Percentiles rank a stretch among this genome's conserved stretches.
These are phyloP conservation scores for Talaromyces sp. DNA, from an alignment of 2,329 filamentous ascomycete genomes.

Conservation along the genomic window DNA sequence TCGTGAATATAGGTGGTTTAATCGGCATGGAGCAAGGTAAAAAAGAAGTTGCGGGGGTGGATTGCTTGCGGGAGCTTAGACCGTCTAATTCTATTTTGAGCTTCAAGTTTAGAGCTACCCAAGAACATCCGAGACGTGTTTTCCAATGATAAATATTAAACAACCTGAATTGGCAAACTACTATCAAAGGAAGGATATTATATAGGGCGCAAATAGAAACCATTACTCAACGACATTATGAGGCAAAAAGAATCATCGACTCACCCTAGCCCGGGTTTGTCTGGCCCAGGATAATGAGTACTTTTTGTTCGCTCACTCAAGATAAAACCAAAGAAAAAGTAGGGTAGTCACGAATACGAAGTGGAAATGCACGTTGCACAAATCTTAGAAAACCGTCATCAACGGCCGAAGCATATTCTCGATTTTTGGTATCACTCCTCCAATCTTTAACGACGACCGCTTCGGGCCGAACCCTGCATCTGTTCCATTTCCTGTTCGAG, in stretches of 20 bases:
- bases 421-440: slow-evolving; percentile 12
- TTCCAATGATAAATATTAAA: slow-evolving; percentile 26
- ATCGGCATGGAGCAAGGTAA: neutral
- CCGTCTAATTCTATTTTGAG: slow-evolving; percentile 2
- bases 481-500: slow-evolving; percentile 83
- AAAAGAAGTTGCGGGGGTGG: neutral
- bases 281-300: slow-evolving; percentile 20
- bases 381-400: slow-evolving; percentile 6
- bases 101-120: neutral
- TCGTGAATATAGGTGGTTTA: neutral
- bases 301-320: slow-evolving; percentile 28
- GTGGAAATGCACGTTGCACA: slow-evolving; percentile 26
- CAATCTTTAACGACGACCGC: slow-evolving; percentile 76
- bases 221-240: slow-evolving; percentile 40
- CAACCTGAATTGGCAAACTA: slow-evolving; percentile 39
- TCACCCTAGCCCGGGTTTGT: slow-evolving; percentile 17
- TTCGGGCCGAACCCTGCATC: slow-evolving; percentile 89
- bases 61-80: slow-evolving; percentile 5
- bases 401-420: slow-evolving; percentile 15
- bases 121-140: neutral
- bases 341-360: slow-evolving; percentile 36
- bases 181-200: slow-evolving; percentile 42
- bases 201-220: slow-evolving; percentile 36
- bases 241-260: slow-evolving; percentile 33
- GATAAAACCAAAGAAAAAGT: slow-evolving; percentile 31